Base-by-base conservation (phyloP, 176 grass and related monocot species). In the Urochloa ruziziensis region DNA sequence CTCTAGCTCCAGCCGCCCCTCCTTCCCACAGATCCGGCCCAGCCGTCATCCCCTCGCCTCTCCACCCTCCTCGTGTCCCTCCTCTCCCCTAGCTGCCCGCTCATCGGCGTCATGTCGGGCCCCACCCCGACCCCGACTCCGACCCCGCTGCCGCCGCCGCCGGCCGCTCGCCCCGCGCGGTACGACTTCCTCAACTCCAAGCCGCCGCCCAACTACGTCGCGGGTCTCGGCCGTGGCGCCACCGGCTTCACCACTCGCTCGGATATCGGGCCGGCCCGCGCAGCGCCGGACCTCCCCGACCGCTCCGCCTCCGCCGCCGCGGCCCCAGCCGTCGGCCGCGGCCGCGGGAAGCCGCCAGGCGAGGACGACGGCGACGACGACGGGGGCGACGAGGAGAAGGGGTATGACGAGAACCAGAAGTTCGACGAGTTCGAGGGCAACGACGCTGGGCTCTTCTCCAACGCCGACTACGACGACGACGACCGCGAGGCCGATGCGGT, bases 351-450 rank as follows among this genome's bases (percentile, higher is more conserved):
- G 67, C 92, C 87, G 2, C 32, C 92, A 1, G 88, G 92, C 2
- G 94, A 92, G 25, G 92, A 97, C 51, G 92, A 91, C 3, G 92
- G 89, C 24, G 94, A 86, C 3, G 91, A 97, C 0, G 91, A 93
- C 2, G 91, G 84, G 6, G 94, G 92, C 10, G 94, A 87, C 69
- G 94, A 97, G 70, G 94, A 94, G 75, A 97, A 97, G 88, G 94
- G 94, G 0, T 97, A 94, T 32, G 94, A 97, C 37, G 94, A 94
- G 68, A 97, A 97, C 40, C 94, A 92, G 67, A 97, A 97, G 83
- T 97, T 97, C 77, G 94, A 97, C 10, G 92, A 97, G 86, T 97
- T 97, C 33, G 94, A 97, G 87, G 94, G 94, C 10, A 97, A 97
- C 72, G 94, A 97, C 59, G 92, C 93, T 2, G 94, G 94, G 10